Percentiles rank a stretch among this genome's conserved stretches.
These are phyloP conservation scores for Pugionium cornutum DNA, from an alignment of 345 rosid species.

Conservation along the genomic window DNA sequence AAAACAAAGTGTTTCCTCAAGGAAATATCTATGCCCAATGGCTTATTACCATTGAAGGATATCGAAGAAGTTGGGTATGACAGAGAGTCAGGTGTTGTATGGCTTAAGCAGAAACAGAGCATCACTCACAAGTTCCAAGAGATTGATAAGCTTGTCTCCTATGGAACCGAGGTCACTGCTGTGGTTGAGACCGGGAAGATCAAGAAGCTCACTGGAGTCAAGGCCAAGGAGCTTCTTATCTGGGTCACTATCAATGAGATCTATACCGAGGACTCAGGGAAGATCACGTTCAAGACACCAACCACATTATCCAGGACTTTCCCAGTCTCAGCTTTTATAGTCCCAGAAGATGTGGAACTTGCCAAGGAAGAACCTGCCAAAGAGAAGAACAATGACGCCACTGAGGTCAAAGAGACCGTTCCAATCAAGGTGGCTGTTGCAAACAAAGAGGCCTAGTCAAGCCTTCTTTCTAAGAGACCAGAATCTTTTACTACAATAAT, in stretches of 20 bases:
- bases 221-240: constrained; percentile 82
- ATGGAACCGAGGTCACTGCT: constrained; percentile 79
- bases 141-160: constrained; percentile 58
- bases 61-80: constrained; percentile 75
- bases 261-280: constrained; percentile 51
- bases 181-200: constrained; percentile 58
- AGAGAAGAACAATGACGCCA: constrained; percentile 33
- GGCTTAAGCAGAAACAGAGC: constrained; percentile 38
- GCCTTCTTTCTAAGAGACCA: constrained; percentile 5
- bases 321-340: constrained; percentile 64
- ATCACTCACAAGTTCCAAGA: constrained; percentile 31
- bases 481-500: background rate
- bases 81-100: constrained; percentile 79
- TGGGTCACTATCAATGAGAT: constrained; percentile 80
- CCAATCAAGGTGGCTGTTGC: constrained; percentile 33
- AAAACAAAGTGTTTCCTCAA: constrained; percentile 57
- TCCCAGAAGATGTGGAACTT: constrained; percentile 47
- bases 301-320: constrained; percentile 71
- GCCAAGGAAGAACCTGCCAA: background rate
- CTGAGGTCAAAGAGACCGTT: constrained; percentile 24
- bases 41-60: constrained; percentile 34
- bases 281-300: constrained; percentile 77
- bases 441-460: constrained; percentile 37
- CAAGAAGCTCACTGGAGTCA: constrained; percentile 92
- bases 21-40: constrained; percentile 70